Conservation (phyloP, 225 moss, liverwort and hornwort species). For the Lunularia cruciata region DNA sequence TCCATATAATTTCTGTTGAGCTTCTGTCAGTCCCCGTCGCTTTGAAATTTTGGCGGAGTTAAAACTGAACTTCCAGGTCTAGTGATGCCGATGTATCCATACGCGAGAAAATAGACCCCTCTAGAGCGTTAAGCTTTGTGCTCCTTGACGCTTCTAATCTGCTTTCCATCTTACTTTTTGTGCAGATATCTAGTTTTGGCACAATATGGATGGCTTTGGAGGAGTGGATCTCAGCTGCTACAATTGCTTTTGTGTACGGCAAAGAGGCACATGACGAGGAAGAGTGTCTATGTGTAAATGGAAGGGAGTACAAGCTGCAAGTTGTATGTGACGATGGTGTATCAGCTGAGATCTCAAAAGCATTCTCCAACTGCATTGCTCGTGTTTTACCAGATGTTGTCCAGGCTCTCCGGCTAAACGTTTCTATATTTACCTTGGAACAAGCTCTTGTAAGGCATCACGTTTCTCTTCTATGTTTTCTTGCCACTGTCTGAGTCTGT, state of each 20-base stretch:
- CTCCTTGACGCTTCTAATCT: too few species aligned
- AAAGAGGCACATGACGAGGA: constrained; percentile 66
- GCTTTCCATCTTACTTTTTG: neutral
- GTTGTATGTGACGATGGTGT: constrained; percentile 47
- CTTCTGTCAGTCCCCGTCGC: neutral
- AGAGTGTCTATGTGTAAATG: constrained; percentile 60
- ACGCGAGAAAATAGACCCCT: too few species aligned
- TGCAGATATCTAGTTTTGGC: constrained; percentile 82
- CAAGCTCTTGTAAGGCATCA: constrained; percentile 52
- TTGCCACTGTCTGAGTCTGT: too few species aligned
- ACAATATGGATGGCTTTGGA: constrained; percentile 75
- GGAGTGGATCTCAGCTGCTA: constrained; percentile 82
- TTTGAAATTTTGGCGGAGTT: neutral
- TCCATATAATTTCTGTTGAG: neutral
- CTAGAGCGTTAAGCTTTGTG: too few species aligned
- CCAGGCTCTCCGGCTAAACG: constrained; percentile 60
- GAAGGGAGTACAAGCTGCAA: constrained; percentile 64
- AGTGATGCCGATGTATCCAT: too few species aligned
- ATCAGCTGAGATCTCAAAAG: constrained; percentile 67
- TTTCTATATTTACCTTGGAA: constrained; percentile 71
- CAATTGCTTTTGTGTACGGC: constrained; percentile 88
- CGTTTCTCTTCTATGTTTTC: too few species aligned
- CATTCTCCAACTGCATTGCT: constrained; percentile 66
- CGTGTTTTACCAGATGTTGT: constrained; percentile 77
- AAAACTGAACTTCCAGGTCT: neutral